These are phyloP conservation scores for Ensete ventricosum DNA, from an alignment of 176 grass and related monocot species.

Conservation along the genomic window DNA sequence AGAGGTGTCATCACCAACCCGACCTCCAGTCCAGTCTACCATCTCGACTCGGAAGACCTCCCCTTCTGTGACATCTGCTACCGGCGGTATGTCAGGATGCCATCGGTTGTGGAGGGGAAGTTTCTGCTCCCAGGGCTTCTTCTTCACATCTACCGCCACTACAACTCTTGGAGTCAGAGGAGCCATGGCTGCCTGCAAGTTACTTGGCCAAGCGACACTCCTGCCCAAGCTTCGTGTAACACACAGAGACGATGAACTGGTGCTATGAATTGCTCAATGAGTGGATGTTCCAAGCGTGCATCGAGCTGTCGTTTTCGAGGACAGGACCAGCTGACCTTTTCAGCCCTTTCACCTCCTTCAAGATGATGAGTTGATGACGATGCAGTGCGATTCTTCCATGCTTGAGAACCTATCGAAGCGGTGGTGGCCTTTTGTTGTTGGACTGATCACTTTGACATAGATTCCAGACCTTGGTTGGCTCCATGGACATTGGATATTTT, in stretches of 20 bases:
- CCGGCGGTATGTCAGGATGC: constrained; percentile 73
- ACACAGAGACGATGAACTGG: not conserved
- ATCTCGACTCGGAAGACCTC: constrained; percentile 84
- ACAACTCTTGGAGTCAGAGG: constrained; percentile 61
- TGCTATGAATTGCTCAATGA: not conserved
- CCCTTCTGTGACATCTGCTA: constrained; percentile 69
- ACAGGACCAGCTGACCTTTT: not conserved
- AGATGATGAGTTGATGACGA: not conserved
- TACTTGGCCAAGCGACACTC: too few relatives aligned
- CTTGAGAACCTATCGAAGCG: too few relatives aligned
- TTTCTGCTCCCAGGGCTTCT: constrained; percentile 72
- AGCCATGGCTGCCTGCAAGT: constrained; percentile 34
- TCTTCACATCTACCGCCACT: constrained; percentile 72
- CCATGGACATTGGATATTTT: too few relatives aligned
- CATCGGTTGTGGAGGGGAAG: constrained; percentile 78
- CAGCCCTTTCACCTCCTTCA: not conserved
- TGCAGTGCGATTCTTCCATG: too few relatives aligned
- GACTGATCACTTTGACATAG: too few relatives aligned
- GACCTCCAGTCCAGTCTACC: constrained; percentile 67
- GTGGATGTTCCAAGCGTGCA: not conserved
- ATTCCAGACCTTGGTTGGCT: too few relatives aligned
- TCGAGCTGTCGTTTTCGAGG: not conserved
- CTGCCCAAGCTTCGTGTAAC: not conserved
- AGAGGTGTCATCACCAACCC: constrained; percentile 50
- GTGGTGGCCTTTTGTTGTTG: too few relatives aligned